Evolutionary conservation across 306 rosid species (phyloP).

Genomic region (Rubus parviflorus): DNA sequence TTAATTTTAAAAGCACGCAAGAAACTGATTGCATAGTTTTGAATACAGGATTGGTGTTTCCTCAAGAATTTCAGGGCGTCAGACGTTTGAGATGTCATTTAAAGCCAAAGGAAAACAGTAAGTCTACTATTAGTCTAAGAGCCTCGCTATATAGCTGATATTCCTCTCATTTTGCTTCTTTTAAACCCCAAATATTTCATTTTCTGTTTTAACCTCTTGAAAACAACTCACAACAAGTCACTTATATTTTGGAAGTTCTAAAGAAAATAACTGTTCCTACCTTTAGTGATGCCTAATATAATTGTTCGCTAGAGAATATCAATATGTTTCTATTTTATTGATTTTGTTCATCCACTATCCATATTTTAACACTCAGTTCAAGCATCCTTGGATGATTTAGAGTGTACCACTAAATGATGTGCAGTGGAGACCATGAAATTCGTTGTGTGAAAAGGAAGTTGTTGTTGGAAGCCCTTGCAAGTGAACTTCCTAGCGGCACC

Average conservation of each 20-base stretch:
- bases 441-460: constrained; percentile 54
- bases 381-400: neutral
- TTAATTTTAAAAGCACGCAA: too few species aligned
- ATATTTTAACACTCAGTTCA: neutral
- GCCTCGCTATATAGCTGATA: neutral
- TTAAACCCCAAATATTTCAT: neutral
- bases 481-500: constrained; percentile 65
- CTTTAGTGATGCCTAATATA: neutral
- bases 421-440: constrained; percentile 42
- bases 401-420: neutral
- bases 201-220: neutral
- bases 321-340: neutral
- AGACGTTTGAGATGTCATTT: constrained; percentile 36
- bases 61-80: constrained; percentile 47
- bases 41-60: constrained; percentile 47
- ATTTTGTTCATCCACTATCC: neutral
- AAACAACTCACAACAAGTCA: neutral
- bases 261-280: too few species aligned
- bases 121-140: neutral
- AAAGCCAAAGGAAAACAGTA: constrained; percentile 42
- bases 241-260: neutral
- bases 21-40: neutral
- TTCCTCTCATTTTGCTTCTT: neutral
- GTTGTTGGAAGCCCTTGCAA: constrained; percentile 58
- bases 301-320: neutral